phyloP scores from a whole-genome alignment of 306 rosid genomes.

The Trifolium subterraneum region DNA sequence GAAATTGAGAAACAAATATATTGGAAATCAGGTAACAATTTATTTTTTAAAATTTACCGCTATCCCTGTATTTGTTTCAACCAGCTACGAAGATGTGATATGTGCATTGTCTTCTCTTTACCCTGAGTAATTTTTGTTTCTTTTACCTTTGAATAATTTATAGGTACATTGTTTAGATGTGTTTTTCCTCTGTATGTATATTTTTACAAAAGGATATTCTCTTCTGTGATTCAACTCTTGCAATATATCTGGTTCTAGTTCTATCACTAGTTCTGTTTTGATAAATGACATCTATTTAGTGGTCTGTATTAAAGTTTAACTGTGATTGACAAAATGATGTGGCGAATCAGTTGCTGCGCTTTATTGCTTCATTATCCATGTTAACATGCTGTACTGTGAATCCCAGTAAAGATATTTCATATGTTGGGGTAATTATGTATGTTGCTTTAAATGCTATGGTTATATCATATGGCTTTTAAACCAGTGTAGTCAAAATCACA shows the following conservation, averaged over 20 bases:
- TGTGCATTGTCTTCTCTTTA: conserved; percentile 15
- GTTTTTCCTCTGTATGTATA: not conserved
- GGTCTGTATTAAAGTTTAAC: not conserved
- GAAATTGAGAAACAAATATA: conserved; percentile 76
- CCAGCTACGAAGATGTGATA: conserved; percentile 12
- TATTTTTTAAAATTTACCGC: not conserved
- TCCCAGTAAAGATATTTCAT: no score
- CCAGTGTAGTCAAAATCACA: not conserved
- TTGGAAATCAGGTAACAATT: conserved; percentile 79
- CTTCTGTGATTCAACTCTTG: not conserved
- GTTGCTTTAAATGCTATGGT: no score
- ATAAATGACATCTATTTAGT: not conserved
- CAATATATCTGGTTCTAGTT: not conserved
- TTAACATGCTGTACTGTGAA: no score
- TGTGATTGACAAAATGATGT: not conserved
- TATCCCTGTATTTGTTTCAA: not conserved
- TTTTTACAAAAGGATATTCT: not conserved
- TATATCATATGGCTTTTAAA: no score
- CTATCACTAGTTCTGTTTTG: not conserved
- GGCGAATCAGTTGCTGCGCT: no score
- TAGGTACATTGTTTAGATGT: conserved; percentile 1
- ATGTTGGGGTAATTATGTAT: no score
- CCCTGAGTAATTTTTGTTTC: conserved; percentile 13
- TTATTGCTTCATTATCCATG: no score
- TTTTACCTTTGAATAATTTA: conserved; percentile 9